Conservation (phyloP, 306 rosid species). For the Cicer yamashitae region DNA sequence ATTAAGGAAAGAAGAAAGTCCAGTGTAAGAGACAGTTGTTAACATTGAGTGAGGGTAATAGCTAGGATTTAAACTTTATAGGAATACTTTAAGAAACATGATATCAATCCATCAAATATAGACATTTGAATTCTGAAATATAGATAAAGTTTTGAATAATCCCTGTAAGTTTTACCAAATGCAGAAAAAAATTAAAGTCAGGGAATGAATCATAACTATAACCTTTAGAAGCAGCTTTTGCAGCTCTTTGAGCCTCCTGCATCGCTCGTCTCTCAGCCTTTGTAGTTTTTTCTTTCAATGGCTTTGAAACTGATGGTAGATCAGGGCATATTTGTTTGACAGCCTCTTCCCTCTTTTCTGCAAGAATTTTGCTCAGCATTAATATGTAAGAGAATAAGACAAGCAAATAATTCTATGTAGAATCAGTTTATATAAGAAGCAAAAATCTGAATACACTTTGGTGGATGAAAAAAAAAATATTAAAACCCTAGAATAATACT, state of each 20-base stretch:
- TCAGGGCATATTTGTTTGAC: conserved; percentile 46
- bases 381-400: conserved; percentile 14
- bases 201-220: conserved; percentile 13
- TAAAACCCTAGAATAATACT: not conserved
- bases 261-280: conserved; percentile 87
- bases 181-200: not conserved
- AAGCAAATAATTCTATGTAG: conserved; percentile 9
- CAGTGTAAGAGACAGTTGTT: not conserved
- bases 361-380: conserved; percentile 39
- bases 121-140: conserved; percentile 10
- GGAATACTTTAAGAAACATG: not conserved
- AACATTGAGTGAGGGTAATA: conserved; percentile 8
- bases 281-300: conserved; percentile 64
- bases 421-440: conserved; percentile 23
- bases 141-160: conserved; percentile 8
- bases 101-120: not conserved
- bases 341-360: conserved; percentile 63
- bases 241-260: conserved; percentile 93
- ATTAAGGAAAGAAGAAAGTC: conserved; percentile 3
- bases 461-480: not conserved
- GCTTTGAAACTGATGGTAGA: conserved; percentile 48
- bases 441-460: conserved; percentile 2
- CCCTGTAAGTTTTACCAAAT: conserved; percentile 11
- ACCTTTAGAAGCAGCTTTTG: conserved; percentile 80
- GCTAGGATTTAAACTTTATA: conserved; percentile 10